Evolutionary conservation across 1,139 yeast genomes (phyloP).

Genomic region (Kurtzmaniella quercitrusa): DNA sequence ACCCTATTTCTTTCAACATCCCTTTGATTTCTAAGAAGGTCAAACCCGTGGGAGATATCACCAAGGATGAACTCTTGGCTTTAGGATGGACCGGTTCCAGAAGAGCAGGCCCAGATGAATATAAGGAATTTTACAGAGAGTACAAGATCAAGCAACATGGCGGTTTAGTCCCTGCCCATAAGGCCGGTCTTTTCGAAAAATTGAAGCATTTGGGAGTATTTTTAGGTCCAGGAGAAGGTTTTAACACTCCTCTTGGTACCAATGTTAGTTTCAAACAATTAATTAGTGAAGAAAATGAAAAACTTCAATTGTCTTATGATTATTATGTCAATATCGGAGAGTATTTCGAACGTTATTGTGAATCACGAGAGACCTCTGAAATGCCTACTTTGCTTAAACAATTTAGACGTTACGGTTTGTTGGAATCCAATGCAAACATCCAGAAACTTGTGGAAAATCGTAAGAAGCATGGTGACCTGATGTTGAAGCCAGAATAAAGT

Average conservation of each 20-base stretch:
- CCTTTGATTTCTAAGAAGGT: conserved; percentile 26
- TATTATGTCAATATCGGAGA: conserved; percentile 50
- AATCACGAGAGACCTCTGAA: conserved; percentile 26
- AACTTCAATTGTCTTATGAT: conserved; percentile 49
- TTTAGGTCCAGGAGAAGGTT: conserved; percentile 80
- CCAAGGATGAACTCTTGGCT: conserved; percentile 52
- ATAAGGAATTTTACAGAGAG: conserved; percentile 67
- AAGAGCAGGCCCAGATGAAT: conserved; percentile 66
- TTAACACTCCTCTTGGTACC: conserved; percentile 50
- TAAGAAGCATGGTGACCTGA: conserved; percentile 23
- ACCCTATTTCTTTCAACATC: conserved; percentile 53
- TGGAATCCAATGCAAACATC: conserved; percentile 43
- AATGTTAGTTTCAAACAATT: conserved; percentile 25
- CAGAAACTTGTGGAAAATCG: conserved; percentile 35
- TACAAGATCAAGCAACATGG: conserved; percentile 64
- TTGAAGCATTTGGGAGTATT: conserved; percentile 59
- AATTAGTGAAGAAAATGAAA: conserved; percentile 17
- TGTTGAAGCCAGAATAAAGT: not conserved
- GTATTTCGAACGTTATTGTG: conserved; percentile 36
- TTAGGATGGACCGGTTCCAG: conserved; percentile 95
- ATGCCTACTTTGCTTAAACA: conserved; percentile 42
- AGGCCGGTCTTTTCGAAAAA: conserved; percentile 60
- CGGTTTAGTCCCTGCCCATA: conserved; percentile 75
- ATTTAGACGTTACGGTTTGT: conserved; percentile 62
- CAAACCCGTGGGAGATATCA: conserved; percentile 33